Conservation (phyloP, 148 eudicot genomes). For the Hydrangea macrophylla region DNA sequence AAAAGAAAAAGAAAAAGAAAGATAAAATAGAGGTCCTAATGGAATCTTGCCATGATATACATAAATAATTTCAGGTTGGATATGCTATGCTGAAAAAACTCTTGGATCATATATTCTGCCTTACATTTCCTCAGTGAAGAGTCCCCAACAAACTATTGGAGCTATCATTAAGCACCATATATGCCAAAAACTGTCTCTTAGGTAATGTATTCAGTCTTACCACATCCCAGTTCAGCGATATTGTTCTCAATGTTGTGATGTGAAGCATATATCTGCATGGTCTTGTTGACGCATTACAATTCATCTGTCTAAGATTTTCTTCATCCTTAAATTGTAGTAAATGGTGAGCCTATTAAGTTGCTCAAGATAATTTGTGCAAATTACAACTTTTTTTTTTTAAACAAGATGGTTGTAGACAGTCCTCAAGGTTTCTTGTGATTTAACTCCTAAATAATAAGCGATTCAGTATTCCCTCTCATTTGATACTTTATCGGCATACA, state of each 20-base stretch:
- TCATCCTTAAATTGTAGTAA: background rate
- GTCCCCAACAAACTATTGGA: constrained; percentile 97
- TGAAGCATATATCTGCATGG: background rate
- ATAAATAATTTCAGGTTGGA: constrained; percentile 68
- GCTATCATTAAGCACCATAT: constrained; percentile 71
- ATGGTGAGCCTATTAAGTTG: background rate
- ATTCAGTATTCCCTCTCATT: no score
- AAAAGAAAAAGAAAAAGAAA: no score
- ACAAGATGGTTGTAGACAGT: background rate
- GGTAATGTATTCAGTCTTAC: constrained; percentile 37
- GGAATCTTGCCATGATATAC: background rate
- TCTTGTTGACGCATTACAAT: background rate
- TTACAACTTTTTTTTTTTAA: background rate
- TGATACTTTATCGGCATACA: no score
- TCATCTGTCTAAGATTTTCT: background rate
- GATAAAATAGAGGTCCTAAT: no score
- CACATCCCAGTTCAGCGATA: background rate
- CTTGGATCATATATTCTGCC: constrained; percentile 94
- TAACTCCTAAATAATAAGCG: no score
- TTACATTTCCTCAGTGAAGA: constrained; percentile 90
- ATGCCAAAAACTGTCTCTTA: constrained; percentile 58
- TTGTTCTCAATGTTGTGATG: background rate
- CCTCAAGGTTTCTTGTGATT: background rate
- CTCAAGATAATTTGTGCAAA: background rate
- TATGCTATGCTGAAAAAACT: constrained; percentile 97